Percentiles rank a stretch among this genome's conserved stretches.
These are phyloP conservation scores for Aspergillus sp. DNA, from an alignment of 2,329 filamentous ascomycete species.

Conservation along the genomic window DNA sequence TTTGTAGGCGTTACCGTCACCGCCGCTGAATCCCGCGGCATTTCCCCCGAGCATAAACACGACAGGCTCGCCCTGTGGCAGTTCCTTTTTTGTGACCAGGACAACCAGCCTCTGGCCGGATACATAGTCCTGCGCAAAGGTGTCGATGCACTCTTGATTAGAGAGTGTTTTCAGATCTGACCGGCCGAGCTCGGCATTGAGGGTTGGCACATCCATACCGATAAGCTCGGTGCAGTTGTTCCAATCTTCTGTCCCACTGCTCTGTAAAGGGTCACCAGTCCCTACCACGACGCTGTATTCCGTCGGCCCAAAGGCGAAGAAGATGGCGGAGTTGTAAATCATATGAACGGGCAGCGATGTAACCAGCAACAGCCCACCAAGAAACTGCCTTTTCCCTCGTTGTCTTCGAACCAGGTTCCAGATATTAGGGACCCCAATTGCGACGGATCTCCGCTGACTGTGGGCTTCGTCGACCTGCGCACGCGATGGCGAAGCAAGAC, in stretches of 20 bases:
- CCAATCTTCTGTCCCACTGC: background rate
- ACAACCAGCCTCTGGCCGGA: background rate
- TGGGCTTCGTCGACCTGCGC: constrained; percentile 53
- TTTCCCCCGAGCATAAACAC: background rate
- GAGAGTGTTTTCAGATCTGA: background rate
- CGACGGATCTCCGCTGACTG: constrained; percentile 39
- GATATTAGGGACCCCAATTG: constrained; percentile 38
- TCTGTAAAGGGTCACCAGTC: background rate
- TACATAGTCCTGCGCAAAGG: constrained; percentile 5
- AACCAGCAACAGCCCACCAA: background rate
- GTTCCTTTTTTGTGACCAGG: background rate
- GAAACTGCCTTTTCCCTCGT: background rate
- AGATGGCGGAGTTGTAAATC: constrained; percentile 8
- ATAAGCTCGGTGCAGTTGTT: background rate
- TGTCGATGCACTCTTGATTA: constrained; percentile 1
- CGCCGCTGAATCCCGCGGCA: no score
- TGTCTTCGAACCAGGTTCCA: background rate
- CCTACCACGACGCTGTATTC: background rate
- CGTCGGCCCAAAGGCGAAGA: background rate
- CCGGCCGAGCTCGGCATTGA: background rate
- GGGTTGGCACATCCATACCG: background rate
- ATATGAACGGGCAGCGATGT: constrained; percentile 7
- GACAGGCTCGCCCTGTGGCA: background rate
- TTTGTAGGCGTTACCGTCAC: no score
- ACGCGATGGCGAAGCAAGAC: constrained; percentile 51